Base-by-base conservation (phyloP, 163 green algal species). In the Scenedesmus sp. region DNA sequence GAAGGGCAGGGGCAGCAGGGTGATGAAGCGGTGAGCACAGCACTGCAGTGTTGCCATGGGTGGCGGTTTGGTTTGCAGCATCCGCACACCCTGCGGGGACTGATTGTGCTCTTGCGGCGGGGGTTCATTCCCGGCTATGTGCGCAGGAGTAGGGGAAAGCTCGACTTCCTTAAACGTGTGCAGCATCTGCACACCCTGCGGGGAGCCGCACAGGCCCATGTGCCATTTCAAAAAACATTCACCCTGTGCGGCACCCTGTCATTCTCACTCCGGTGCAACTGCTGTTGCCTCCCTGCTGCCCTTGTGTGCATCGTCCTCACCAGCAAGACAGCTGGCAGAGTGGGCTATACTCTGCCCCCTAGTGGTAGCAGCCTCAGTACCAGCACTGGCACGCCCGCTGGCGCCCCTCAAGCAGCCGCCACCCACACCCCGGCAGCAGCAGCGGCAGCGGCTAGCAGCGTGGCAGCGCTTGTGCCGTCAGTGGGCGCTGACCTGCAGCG, bases 401-500 rank as follows among this genome's bases (percentile, higher is more conserved):
- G 12, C 49, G 49, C 49, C 15, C 49, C 65, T 76, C 30, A 37
- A 20, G 30, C 26, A 76, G 65, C 65, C 65, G 30, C 65, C 65
- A 40, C 30, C 65, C 37, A 15, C 65, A 40, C 65, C 7, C 61
- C 90, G 56, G 84, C 61, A 44, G 30, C 68, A 83, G 53, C 89
- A 85, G 91, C 78, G 82, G 49, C 86, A 86, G 46, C 86, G 65
- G 13, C 4, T 10, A 56, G 0, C 5, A 68, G 46, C 22, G 9
- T 76, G 10, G 6, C 85, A 15, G 20, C n/a, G 24, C 51, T 33
- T 70, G 56, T n/a, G 1, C 2, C 65, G 18, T 37, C 61, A 35
- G 42, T 46, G 0, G 18, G 15, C 24, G n/a, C 42, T 49, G 24
- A 82, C 15, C 18, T 87, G 24, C 78, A 81, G 53, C 59, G 43